phyloP scores from a whole-genome alignment of 1,284 basidiomycete genomes.

The Dichomitus squalens region DNA sequence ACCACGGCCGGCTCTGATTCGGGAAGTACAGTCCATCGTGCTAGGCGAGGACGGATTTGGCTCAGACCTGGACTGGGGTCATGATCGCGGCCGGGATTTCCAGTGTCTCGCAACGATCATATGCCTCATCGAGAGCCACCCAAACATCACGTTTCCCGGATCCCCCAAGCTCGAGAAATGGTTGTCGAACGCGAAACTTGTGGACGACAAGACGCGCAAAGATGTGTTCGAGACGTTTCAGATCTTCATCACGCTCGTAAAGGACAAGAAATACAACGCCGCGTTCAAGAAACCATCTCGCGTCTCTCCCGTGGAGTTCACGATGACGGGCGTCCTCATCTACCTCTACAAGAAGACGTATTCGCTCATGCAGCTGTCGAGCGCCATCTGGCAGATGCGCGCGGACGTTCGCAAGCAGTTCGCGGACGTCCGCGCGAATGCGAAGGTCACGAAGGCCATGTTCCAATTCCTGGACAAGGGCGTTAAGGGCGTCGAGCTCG shows the following conservation, averaged over 20 bases:
- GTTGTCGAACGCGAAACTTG: conserved; percentile 33
- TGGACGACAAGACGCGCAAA: conserved; percentile 34
- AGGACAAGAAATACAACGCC: conserved; percentile 37
- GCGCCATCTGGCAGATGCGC: conserved; percentile 45
- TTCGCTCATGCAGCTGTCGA: conserved; percentile 44
- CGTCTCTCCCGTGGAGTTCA: conserved; percentile 51
- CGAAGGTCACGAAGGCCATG: conserved; percentile 42
- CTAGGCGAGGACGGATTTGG: conserved; percentile 45
- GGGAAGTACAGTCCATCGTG: conserved; percentile 42
- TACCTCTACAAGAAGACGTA: conserved; percentile 36
- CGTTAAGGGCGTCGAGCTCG: conserved; percentile 22
- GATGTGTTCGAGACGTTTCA: conserved; percentile 43
- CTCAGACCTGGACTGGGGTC: conserved; percentile 47
- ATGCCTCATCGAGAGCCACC: conserved; percentile 42
- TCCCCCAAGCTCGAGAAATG: conserved; percentile 44
- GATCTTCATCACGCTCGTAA: conserved; percentile 43
- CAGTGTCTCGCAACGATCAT: conserved; percentile 47
- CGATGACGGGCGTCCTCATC: conserved; percentile 50
- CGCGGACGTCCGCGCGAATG: conserved; percentile 46
- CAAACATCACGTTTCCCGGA: conserved; percentile 34
- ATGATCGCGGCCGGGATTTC: conserved; percentile 49
- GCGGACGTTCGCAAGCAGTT: conserved; percentile 43
- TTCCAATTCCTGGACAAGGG: conserved; percentile 40
- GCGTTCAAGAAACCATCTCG: conserved; percentile 43
- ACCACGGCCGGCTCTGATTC: conserved; percentile 43